These are phyloP conservation scores for Penicillium cosmopolitanum DNA, from an alignment of 495 filamentous ascomycete genomes.

Conservation along the genomic window DNA sequence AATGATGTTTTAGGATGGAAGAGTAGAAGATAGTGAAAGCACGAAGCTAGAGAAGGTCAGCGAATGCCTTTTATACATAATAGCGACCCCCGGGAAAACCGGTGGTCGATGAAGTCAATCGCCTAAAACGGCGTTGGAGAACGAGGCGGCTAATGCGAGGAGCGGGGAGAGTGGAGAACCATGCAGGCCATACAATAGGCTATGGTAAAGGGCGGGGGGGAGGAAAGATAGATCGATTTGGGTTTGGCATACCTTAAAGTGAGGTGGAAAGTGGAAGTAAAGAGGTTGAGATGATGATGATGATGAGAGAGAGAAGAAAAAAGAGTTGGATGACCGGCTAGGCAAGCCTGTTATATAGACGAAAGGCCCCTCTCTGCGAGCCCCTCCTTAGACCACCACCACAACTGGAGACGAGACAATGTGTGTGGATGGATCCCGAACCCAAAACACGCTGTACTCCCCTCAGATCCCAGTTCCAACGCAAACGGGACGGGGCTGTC, in stretches of 20 bases:
- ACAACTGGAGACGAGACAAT: background rate
- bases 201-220: background rate
- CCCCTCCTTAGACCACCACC: constrained; percentile 1
- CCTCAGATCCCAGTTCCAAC: constrained; percentile 13
- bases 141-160: constrained; percentile 10
- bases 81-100: background rate
- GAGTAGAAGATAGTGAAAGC: constrained; percentile 11
- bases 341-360: constrained; percentile 13
- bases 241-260: constrained; percentile 10
- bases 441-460: constrained; percentile 21
- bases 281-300: constrained; percentile 9
- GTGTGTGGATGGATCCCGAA: constrained; percentile 19
- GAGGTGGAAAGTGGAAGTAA: constrained; percentile 3
- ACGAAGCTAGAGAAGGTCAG: constrained; percentile 23
- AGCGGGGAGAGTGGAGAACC: constrained; percentile 23
- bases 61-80: constrained; percentile 14
- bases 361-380: constrained; percentile 9
- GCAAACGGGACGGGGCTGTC: background rate
- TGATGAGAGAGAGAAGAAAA: constrained; percentile 9
- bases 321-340: constrained; percentile 5
- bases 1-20: constrained; percentile 28
- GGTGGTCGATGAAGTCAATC: constrained; percentile 24
- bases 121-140: constrained; percentile 28
- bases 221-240: constrained; percentile 4
- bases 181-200: constrained; percentile 11